Conservation (phyloP, 805 yeast species). For the Candida dajiaensis region DNA sequence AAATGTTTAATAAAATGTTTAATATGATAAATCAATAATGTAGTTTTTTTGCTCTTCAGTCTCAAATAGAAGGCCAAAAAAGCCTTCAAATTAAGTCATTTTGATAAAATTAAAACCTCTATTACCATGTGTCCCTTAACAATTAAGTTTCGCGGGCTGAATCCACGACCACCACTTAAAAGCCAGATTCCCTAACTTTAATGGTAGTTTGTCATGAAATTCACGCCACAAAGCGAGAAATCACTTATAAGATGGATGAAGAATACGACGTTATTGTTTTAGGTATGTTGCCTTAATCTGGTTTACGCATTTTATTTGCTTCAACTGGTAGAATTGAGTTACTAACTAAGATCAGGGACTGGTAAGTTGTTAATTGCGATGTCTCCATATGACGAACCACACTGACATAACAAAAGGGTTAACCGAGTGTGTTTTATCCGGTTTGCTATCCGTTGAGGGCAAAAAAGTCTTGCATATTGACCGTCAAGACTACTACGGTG, state of each 20-base stretch:
- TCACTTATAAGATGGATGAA: conserved; percentile 67
- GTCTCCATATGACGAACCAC: too few species aligned
- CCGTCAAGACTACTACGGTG: conserved; percentile 95
- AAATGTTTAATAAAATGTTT: too few species aligned
- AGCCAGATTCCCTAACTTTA: too few species aligned
- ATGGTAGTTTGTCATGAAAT: too few species aligned
- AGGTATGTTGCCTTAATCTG: conserved; percentile 39
- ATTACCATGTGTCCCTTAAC: not conserved
- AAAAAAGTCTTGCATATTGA: conserved; percentile 96
- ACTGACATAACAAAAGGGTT: conserved; percentile 49
- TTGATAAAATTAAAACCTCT: too few species aligned
- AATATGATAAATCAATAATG: not conserved
- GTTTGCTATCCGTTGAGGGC: conserved; percentile 93
- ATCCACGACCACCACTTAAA: too few species aligned
- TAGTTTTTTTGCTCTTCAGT: too few species aligned
- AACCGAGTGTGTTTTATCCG: conserved; percentile 93
- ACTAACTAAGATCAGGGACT: conserved; percentile 22
- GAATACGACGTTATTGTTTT: conserved; percentile 94
- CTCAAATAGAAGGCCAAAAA: too few species aligned
- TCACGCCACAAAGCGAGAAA: not conserved
- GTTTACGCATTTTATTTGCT: too few species aligned
- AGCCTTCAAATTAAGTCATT: too few species aligned
- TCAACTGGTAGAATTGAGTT: not conserved
- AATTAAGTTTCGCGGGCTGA: not conserved
- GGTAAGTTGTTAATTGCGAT: conserved; percentile 17